Conservation (phyloP, 2,329 filamentous ascomycete species). For the Chrysosporium queenslandicum region DNA sequence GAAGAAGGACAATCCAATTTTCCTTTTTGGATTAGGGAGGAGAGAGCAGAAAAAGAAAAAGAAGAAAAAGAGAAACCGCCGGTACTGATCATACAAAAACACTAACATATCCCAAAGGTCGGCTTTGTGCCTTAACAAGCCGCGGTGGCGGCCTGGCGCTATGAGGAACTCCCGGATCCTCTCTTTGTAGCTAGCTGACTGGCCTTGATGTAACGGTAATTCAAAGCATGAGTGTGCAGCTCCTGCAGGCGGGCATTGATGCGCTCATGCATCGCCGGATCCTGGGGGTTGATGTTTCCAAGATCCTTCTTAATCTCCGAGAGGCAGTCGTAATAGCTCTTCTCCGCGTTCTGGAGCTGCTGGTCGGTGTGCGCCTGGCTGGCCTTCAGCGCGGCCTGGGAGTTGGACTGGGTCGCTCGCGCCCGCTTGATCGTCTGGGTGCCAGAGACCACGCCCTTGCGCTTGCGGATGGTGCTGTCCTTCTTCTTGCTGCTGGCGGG, state of each 20-base stretch:
- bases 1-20: not conserved
- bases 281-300: conserved; percentile 32
- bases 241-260: conserved; percentile 38
- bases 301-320: conserved; percentile 33
- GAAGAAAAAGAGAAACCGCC: not conserved
- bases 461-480: conserved; percentile 32
- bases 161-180: not conserved
- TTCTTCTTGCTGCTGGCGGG: conserved; percentile 24
- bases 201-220: conserved; percentile 36
- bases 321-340: conserved; percentile 36
- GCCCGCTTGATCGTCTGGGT: conserved; percentile 36
- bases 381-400: conserved; percentile 29
- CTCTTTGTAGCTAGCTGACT: conserved; percentile 31
- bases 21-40: not conserved
- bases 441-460: conserved; percentile 28
- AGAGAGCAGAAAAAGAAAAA: not conserved
- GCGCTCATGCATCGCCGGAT: conserved; percentile 35
- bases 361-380: conserved; percentile 29
- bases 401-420: conserved; percentile 29
- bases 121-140: too few relatives aligned
- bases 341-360: conserved; percentile 35
- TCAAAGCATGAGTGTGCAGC: conserved; percentile 34
- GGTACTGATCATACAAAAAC: conserved; percentile 7
- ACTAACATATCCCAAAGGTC: not conserved
- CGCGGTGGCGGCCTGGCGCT: not conserved